Percentiles rank a stretch among this genome's conserved stretches.
These are phyloP conservation scores for Rubroshorea leprosula DNA, from an alignment of 345 rosid genomes.

Conservation along the genomic window DNA sequence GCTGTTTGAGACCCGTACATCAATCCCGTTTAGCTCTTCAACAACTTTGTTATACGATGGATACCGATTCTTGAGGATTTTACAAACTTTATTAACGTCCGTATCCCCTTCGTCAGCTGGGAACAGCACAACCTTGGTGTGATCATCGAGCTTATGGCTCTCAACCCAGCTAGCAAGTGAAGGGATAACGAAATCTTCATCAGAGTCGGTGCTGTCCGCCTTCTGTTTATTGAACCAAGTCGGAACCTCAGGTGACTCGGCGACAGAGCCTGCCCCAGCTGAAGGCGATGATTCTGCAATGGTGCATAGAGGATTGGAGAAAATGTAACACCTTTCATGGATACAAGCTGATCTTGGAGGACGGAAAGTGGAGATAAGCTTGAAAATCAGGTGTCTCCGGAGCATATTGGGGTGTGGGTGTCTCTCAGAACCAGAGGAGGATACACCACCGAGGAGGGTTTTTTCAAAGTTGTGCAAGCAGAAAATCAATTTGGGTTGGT, in stretches of 20 bases:
- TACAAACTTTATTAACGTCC: constrained; percentile 44
- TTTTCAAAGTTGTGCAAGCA: too few species aligned
- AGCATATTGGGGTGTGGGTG: constrained; percentile 15
- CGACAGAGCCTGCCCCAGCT: too few species aligned
- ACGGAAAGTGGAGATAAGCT: constrained; percentile 14
- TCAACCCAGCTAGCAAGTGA: constrained; percentile 58
- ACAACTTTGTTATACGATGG: constrained; percentile 33
- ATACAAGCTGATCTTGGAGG: constrained; percentile 6
- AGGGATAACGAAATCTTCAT: constrained; percentile 73
- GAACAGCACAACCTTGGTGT: constrained; percentile 8
- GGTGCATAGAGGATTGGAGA: constrained; percentile 15
- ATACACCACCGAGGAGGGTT: too few species aligned
- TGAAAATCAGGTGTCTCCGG: constrained; percentile 13
- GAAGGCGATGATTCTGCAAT: constrained; percentile 10
- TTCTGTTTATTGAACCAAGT: constrained; percentile 49
- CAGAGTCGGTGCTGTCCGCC: constrained; percentile 24
- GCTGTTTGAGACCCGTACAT: constrained; percentile 30
- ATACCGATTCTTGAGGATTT: constrained; percentile 36
- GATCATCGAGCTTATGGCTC: constrained; percentile 21
- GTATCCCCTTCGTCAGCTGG: constrained; percentile 18
- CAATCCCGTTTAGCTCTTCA: constrained; percentile 31
- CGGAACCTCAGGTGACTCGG: constrained; percentile 66
- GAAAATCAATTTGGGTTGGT: too few species aligned
- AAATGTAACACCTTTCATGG: constrained; percentile 10
- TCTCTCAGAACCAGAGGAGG: too few species aligned